Evolutionary conservation across 2,329 filamentous ascomycete species (phyloP), one percentile per base, ranked within the genome.

Genomic region (Xylaria polymorpha): DNA sequence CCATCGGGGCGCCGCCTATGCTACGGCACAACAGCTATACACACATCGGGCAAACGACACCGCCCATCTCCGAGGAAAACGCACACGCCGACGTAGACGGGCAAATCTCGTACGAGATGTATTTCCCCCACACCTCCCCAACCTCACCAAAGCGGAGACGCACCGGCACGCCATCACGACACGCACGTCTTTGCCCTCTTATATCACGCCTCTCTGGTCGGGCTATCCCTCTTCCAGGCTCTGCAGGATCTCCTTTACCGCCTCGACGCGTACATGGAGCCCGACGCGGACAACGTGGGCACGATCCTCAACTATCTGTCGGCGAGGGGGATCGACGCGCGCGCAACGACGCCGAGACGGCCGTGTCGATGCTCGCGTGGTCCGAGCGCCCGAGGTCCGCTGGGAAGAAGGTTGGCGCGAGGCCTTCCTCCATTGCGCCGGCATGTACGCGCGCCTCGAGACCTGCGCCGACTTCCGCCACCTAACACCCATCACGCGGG

Each of bases 401-500:
- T 91, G 90, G 89, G 85, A 88, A 53, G 87, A 90, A 71, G 89
- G 90, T 1, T 93, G 90, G 84, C 83, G 86, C 18, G 90, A 92
- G 76, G 85, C 86, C 32, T 93, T 91, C 73, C 82, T 88, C 7
- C 91, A 93, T 75, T 87, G 88, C 71, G 86, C 86, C 3, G 91
- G 91, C 32, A 88, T 92, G 85, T 89, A 86, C 75, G 82, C 76
- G 53, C 81, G 79, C 29, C 78, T 89, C n/a, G 85, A 89, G 69
- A 72, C 74, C 4, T 84, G 82, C 25, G 79, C 84, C 12, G 90
- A 91, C 73, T 92, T 86, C 77, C 84, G 83, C 66, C 79, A 82
- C 56, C 79, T 92, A 29, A 88, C 88, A 1, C 85, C 88, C 1
- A 87, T 90, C 58, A 90, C 90, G 0, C 85, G 86, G 14, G 86